Conservation (phyloP, 129 eudicot genomes). For the carrot (Daucus carota) region DH1_v3.0 NC_030385.2:3871501-3872000, state of each 20-base stretch:
- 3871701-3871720: conserved; percentile 20
- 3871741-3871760: neutral
- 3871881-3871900: conserved; percentile 66
- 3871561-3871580: conserved; percentile 12
- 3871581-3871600: neutral
- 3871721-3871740: neutral
- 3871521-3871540: conserved; percentile 27
- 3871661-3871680: conserved; percentile 47
- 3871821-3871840: conserved; percentile 72
- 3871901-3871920: conserved; percentile 90
- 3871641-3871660: conserved; percentile 47
- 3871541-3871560: conserved; percentile 20
- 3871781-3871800: conserved; percentile 14
- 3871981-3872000: conserved; percentile 67
- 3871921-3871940: conserved; percentile 84
- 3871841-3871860: conserved; percentile 63
- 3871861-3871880: conserved; percentile 78
- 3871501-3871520: conserved; percentile 57
- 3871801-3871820: conserved; percentile 27
- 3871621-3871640: conserved; percentile 30
- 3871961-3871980: conserved; percentile 97
- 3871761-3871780: neutral
- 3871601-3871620: conserved; percentile 31
- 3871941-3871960: conserved; percentile 71
- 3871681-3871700: conserved; percentile 29